Conservation (phyloP, 2,329 filamentous ascomycete genomes). For the Ilyonectria sp. region DNA sequence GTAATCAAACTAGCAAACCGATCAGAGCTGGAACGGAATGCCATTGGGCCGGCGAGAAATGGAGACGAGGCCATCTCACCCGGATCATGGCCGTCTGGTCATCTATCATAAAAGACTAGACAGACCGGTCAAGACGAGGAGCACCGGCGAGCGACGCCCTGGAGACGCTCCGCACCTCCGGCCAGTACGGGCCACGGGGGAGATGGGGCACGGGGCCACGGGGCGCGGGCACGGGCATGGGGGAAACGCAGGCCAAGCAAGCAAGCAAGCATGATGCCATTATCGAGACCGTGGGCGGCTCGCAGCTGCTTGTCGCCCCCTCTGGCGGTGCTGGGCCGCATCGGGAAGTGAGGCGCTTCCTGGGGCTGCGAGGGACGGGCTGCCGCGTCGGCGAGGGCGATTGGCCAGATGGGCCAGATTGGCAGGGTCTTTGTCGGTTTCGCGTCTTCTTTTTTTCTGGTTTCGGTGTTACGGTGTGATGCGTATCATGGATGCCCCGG, state of each 20-base stretch:
- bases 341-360: conserved; percentile 20
- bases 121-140: conserved; percentile 40
- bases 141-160: background rate
- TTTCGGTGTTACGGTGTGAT: background rate
- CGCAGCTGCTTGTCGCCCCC: conserved; percentile 3
- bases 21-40: conserved; percentile 7
- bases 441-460: background rate
- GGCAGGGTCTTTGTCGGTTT: background rate
- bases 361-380: background rate
- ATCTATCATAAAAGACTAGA: conserved; percentile 52
- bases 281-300: background rate
- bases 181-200: background rate
- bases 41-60: conserved; percentile 7
- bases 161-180: background rate
- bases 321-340: background rate
- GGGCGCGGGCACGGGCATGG: background rate
- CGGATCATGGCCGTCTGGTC: conserved; percentile 29
- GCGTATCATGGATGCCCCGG: background rate
- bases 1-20: conserved; percentile 2
- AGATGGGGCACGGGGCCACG: conserved; percentile 5
- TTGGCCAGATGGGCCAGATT: background rate
- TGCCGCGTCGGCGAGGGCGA: conserved; percentile 1
- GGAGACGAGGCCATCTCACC: conserved; percentile 15
- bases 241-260: conserved; percentile 8
- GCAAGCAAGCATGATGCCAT: conserved; percentile 31